Percentiles rank a stretch among this genome's conserved stretches.
Conservation (phyloP, 805 yeast species). For the Kodamaea kaohsiungensis region DNA sequence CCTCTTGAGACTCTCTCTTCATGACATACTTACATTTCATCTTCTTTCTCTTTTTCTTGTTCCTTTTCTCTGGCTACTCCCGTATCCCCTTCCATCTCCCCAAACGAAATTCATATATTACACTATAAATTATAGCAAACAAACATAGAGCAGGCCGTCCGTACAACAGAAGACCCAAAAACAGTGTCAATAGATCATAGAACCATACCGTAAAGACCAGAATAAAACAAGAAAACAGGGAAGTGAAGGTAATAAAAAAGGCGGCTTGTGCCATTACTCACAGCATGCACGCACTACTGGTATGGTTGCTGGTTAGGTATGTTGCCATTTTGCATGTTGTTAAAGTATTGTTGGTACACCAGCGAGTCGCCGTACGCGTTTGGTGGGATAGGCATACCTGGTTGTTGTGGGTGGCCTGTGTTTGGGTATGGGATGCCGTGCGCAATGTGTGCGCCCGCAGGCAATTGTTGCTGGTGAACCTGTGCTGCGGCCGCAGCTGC, state of each 20-base stretch:
- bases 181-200: constrained; percentile 4
- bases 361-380: constrained; percentile 53
- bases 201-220: constrained; percentile 6
- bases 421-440: constrained; percentile 48
- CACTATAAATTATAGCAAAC: constrained; percentile 9
- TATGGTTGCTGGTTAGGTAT: constrained; percentile 55
- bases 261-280: background rate
- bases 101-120: constrained; percentile 9
- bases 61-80: too few relatives aligned
- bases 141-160: background rate
- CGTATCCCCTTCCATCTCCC: background rate
- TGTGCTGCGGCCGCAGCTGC: constrained; percentile 26
- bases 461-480: constrained; percentile 34
- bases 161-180: constrained; percentile 1
- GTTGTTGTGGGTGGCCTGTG: constrained; percentile 37
- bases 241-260: constrained; percentile 7
- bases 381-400: constrained; percentile 44
- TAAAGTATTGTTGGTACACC: constrained; percentile 65
- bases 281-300: constrained; percentile 34
- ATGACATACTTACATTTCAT: too few relatives aligned
- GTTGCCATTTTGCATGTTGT: constrained; percentile 52
- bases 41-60: too few relatives aligned
- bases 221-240: constrained; percentile 7
- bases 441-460: constrained; percentile 43
- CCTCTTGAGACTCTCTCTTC: too few relatives aligned